Evolutionary conservation across 345 rosid species (phyloP), one percentile per base, ranked within the genome.

Genomic region (Tarenaya hassleriana): DNA sequence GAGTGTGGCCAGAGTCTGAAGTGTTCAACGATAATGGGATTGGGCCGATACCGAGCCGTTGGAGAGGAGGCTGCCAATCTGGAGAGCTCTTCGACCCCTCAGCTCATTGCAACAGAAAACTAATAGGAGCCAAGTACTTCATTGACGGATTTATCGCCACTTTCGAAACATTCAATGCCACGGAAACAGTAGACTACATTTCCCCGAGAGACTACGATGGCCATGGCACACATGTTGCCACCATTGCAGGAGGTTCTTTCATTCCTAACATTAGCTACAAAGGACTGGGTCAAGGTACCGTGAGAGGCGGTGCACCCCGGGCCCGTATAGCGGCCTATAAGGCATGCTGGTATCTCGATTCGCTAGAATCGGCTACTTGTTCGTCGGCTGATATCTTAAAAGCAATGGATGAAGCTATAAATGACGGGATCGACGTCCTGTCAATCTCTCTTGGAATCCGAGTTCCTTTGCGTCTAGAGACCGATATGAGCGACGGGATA

Each of bases 91-190:
- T 65, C 55, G 58, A 45, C 10, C 15, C 64, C 0, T 10, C 55
- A 20, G 38, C 46, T 0, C 40, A 70, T 9, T 70, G 80, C 20
- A 80, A 80, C 45, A 65, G 64, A 45, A 79, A 79, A 62, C 70
- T 79, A 18, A 69, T 79, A 45, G 85, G 85, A 59, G 82, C 85
- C 6, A 67, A 69, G 47, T 76, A 50, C 47, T 76, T 76, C 38
- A 74, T 64, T 27, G 50, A 68, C 1, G 82, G 86, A 3, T 65
- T 74, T 43, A 71, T 72, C 16, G 73, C 80, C 0, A 60, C 69
- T 8, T 69, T 69, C 55, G 27, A 47, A 43, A 60, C 59, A 53
- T 74, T 69, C 52, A 73, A 79, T 51, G 39, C 82, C 1, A 58
- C 61, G 0, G 57, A 52, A 50, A 40, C 49, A 7, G 60, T 14